phyloP scores from a whole-genome alignment of 2,329 filamentous ascomycete genomes.

The Aureobasidium sp. region DNA sequence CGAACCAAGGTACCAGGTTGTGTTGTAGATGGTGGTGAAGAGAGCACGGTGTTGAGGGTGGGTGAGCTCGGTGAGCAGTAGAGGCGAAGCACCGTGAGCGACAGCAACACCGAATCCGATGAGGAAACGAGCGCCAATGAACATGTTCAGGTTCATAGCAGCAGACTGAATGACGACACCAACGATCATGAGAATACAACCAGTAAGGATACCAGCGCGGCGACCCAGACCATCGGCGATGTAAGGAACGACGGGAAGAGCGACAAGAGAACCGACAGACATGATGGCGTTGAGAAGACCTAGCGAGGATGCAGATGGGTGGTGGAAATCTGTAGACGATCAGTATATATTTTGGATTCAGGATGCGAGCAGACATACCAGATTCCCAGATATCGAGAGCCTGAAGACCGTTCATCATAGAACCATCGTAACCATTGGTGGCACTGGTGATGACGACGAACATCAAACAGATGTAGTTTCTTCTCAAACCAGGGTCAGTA shows the following conservation, averaged over 20 bases:
- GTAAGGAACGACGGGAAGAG: conserved; percentile 41
- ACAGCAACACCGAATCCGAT: conserved; percentile 43
- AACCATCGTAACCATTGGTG: conserved; percentile 43
- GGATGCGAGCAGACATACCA: conserved; percentile 22
- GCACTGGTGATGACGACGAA: conserved; percentile 25
- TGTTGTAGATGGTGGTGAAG: conserved; percentile 42
- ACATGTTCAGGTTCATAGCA: conserved; percentile 50
- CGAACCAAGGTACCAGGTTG: conserved; percentile 17
- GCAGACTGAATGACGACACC: conserved; percentile 31
- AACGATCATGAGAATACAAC: conserved; percentile 38
- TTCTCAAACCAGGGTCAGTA: conserved; percentile 23
- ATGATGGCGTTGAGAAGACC: conserved; percentile 41
- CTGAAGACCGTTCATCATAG: conserved; percentile 44
- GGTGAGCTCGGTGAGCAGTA: conserved; percentile 33
- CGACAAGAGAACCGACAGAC: conserved; percentile 41
- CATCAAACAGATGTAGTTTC: conserved; percentile 26
- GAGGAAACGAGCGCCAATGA: conserved; percentile 34
- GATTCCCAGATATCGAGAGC: conserved; percentile 37
- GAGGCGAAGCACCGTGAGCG: conserved; percentile 24
- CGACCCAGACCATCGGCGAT: conserved; percentile 41
- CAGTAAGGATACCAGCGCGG: conserved; percentile 39
- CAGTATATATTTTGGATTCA: background rate
- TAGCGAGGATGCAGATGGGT: conserved; percentile 26
- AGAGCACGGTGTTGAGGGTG: conserved; percentile 42
- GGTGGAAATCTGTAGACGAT: conserved; percentile 22